Evolutionary conservation across 1,139 yeast genomes (phyloP).

Genomic region (Citeromyces hawaiiensis): DNA sequence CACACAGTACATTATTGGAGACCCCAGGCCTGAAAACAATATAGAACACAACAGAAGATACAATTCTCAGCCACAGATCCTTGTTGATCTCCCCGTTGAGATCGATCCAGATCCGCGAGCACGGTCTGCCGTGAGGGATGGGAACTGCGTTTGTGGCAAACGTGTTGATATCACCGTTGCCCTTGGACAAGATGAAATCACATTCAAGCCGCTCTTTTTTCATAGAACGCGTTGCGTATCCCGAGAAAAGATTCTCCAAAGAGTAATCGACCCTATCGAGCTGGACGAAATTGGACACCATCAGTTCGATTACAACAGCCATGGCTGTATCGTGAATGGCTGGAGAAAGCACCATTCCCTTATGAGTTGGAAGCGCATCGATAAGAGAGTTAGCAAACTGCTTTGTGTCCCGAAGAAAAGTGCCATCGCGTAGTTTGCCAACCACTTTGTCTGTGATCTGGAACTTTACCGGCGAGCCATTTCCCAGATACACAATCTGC

Average conservation of each 20-base stretch:
- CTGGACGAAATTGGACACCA: conserved; percentile 23
- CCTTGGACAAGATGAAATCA: conserved; percentile 30
- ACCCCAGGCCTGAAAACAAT: conserved; percentile 64
- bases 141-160: conserved; percentile 12
- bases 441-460: conserved; percentile 44
- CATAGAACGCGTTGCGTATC: conserved; percentile 49
- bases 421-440: conserved; percentile 23
- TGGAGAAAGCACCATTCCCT: conserved; percentile 46
- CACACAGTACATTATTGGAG: conserved; percentile 20
- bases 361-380: conserved; percentile 23
- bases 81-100: conserved; percentile 45
- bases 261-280: conserved; percentile 41
- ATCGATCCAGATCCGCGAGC: conserved; percentile 65
- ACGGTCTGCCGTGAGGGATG: conserved; percentile 48
- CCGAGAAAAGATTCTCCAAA: conserved; percentile 26
- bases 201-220: conserved; percentile 51
- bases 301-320: conserved; percentile 35
- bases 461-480: conserved; percentile 34
- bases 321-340: conserved; percentile 45
- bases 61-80: conserved; percentile 43
- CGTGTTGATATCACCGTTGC: conserved; percentile 4
- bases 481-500: conserved; percentile 37
- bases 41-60: conserved; percentile 32
- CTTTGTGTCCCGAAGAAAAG: conserved; percentile 31
- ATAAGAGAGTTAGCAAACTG: conserved; percentile 25